These are phyloP conservation scores for Papiliotrema nemorosa DNA, from an alignment of 1,284 basidiomycete genomes.

Conservation along the genomic window DNA sequence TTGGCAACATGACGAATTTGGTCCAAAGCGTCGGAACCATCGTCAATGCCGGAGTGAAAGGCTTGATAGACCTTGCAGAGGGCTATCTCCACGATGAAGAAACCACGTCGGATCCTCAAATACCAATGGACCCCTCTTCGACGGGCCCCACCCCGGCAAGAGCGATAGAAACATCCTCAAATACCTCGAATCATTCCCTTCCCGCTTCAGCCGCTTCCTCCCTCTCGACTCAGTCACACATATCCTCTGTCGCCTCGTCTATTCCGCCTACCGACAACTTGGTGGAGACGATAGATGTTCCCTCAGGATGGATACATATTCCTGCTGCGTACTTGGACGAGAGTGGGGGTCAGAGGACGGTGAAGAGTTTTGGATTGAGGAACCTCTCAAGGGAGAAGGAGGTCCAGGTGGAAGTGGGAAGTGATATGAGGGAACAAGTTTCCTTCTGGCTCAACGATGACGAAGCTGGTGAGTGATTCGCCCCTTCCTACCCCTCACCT, in stretches of 20 bases:
- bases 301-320: conserved; percentile 47
- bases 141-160: conserved; percentile 5
- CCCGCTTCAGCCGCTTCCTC: conserved; percentile 4
- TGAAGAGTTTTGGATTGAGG: conserved; percentile 37
- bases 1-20: conserved; percentile 39
- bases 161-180: conserved; percentile 2
- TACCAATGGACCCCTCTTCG: background rate
- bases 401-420: conserved; percentile 35
- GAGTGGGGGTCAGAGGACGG: conserved; percentile 24
- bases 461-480: conserved; percentile 24
- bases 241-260: too few relatives aligned
- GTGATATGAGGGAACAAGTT: conserved; percentile 35
- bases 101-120: background rate
- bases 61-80: conserved; percentile 34
- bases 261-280: conserved; percentile 16
- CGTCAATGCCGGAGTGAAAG: conserved; percentile 40
- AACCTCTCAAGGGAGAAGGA: conserved; percentile 24
- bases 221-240: background rate
- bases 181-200: conserved; percentile 2
- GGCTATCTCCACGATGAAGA: conserved; percentile 15
- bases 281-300: conserved; percentile 36
- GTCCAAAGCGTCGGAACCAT: conserved; percentile 32
- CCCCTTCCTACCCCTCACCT: too few relatives aligned
- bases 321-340: conserved; percentile 43
- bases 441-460: conserved; percentile 40